Base-by-base conservation (phyloP, 2,329 filamentous ascomycete species). In the Zarea fungicola region DNA sequence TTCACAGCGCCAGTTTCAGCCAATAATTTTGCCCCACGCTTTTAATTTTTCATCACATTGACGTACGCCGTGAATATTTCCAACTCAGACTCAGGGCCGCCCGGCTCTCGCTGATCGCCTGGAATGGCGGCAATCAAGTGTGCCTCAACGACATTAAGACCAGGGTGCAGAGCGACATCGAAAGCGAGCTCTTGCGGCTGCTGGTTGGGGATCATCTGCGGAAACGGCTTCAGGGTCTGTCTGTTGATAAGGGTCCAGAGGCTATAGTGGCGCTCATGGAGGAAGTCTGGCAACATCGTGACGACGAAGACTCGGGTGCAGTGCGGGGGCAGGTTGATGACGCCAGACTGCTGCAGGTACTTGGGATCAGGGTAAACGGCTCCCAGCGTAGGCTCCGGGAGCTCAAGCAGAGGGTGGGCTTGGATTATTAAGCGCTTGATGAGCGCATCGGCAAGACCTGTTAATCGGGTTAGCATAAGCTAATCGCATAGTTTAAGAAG, bases 1-100 rank as follows among this genome's bases (percentile, higher is more conserved):
- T n/a, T n/a, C n/a, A n/a, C n/a, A n/a, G n/a, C n/a, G n/a, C n/a
- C n/a, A n/a, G n/a, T n/a, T n/a, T n/a, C n/a, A n/a, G n/a, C n/a
- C n/a, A n/a, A n/a, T n/a, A n/a, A n/a, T n/a, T n/a, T n/a, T n/a
- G n/a, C n/a, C n/a, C n/a, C n/a, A n/a, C n/a, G n/a, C n/a, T n/a
- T 18, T 11, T 22, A 76, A 43, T 62, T 63, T 66, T 69, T 77
- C 64, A 81, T 66, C 57, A 95, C 67, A 65, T 93, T 85, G 52
- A 85, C 78, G 66, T 87, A 87, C 23, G 93, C 74, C 1, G 82
- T 89, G 50, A 90, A 76, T 58, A 85, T 85, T 70, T 96, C 90
- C 54, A 91, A 72, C 62, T 93, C 89, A 29, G 85, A 78, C 53
- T 84, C 80, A 9, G 81, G 72, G 0, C 79, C 83, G 22, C 75